These are phyloP conservation scores for Serendipita vermifera DNA, from an alignment of 768 basidiomycete genomes.

Conservation along the genomic window DNA sequence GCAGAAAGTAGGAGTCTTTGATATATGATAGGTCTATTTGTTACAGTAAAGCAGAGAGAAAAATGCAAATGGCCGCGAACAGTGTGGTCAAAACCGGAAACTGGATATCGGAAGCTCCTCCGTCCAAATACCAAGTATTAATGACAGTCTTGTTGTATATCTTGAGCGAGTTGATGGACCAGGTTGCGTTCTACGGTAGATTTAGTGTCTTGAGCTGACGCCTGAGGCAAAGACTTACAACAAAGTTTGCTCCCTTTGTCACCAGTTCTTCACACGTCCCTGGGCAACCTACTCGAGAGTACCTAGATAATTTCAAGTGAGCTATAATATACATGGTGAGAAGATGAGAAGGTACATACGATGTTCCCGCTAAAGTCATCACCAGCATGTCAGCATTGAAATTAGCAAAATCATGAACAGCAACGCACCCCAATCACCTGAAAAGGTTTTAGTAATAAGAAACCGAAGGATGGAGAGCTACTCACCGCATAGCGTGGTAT, in stretches of 20 bases:
- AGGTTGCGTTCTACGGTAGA: slow-evolving; percentile 68
- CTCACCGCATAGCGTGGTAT: slow-evolving; percentile 80
- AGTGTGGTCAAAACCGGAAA: no score
- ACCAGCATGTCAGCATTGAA: no score
- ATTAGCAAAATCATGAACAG: no score
- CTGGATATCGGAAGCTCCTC: no score
- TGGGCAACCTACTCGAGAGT: slow-evolving; percentile 37
- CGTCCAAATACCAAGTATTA: slow-evolving; percentile 13
- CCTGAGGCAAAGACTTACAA: slow-evolving; percentile 30
- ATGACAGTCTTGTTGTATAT: slow-evolving; percentile 52
- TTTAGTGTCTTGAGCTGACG: slow-evolving; percentile 9
- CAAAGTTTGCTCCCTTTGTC: slow-evolving; percentile 59
- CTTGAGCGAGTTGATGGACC: slow-evolving; percentile 68
- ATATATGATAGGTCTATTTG: no score
- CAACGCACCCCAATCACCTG: slow-evolving; percentile 24
- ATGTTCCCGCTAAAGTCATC: slow-evolving; percentile 56
- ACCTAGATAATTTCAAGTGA: slow-evolving; percentile 25
- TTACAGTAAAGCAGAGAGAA: no score
- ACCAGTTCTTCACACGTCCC: slow-evolving; percentile 54
- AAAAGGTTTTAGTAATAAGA: no score
- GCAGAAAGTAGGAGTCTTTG: no score
- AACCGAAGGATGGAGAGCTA: no score
- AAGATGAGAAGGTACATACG: no score
- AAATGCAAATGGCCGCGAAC: no score
- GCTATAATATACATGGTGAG: no score